Base-by-base conservation (phyloP, 257 asterid genomes). In the Salvia miltiorrhiza region DNA sequence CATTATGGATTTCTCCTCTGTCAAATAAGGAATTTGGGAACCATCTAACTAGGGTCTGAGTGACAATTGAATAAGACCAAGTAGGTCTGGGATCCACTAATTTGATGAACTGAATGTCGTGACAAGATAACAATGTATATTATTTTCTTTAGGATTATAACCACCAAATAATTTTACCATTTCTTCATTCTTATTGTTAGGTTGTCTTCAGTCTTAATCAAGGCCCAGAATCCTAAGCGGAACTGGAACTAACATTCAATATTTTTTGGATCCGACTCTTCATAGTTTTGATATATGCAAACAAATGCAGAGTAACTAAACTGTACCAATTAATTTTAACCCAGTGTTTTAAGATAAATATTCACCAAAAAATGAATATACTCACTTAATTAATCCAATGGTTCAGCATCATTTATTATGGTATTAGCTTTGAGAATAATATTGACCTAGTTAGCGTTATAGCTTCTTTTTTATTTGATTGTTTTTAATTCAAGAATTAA, bases 21-120 rank as follows among this genome's bases (percentile, higher is more conserved):
- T 32, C 20, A 19, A 19, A 21, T 52, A 52, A 53, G 32, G 41
- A 19, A 40, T 62, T 28, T 55, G 19, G 9, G 9, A 33, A 50
- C 57, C 71, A 49, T 28, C 50, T 19, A 14, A 1, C 3, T 7
- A 32, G 6, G 14, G 14, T 32, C 37, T 33, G 11, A 17, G 39
- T 41, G n/a, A 63, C 47, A 52, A 72, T 72, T 52, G 65, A 28
- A n/a, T n/a, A n/a, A 59, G 68, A 9, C 50, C 54, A 35, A 13
- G 9, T 20, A 48, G 32, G 17, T 20, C 41, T 58, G 45, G 53
- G 43, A 7, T 43, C 23, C 43, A 69, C 59, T 28, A 28, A 17
- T 16, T 43, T 54, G 17, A 39, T 40, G 43, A 68, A 39, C 55
- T 35, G 63, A n/a, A 16, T 43, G 19, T 19, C 30, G 16, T 45